These are phyloP conservation scores for Mentha longifolia DNA, from an alignment of 257 asterid genomes.

Conservation along the genomic window DNA sequence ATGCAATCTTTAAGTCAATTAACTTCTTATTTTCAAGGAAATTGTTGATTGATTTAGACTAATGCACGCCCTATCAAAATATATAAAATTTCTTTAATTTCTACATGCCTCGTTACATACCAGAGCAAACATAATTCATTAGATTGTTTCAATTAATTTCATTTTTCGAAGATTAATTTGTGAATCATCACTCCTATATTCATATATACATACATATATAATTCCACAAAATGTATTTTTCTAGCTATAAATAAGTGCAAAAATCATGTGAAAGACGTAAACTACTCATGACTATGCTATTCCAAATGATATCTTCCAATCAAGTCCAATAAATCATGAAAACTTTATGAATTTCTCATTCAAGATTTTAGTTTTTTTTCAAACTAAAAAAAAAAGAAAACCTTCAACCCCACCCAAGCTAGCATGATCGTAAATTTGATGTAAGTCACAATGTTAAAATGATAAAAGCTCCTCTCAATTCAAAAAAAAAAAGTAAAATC, in stretches of 20 bases:
- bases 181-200: neutral
- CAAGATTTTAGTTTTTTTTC: conserved; percentile 5
- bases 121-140: neutral
- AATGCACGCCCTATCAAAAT: no score
- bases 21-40: no score
- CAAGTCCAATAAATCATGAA: conserved; percentile 18
- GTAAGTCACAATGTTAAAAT: conserved; percentile 21
- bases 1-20: neutral
- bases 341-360: conserved; percentile 14
- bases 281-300: conserved; percentile 25
- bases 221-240: neutral
- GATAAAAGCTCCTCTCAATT: no score
- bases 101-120: neutral
- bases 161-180: no score
- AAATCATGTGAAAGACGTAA: conserved; percentile 23
- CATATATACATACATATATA: neutral
- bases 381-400: neutral
- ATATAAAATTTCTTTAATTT: no score
- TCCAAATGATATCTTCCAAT: conserved; percentile 17
- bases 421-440: conserved; percentile 18
- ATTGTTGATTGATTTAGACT: no score
- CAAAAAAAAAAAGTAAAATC: neutral
- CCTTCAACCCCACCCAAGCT: neutral
- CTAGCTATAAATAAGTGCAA: conserved; percentile 1
- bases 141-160: no score